Conservation (phyloP, 208 protist genomes). For the Paratrypanosoma confusum region DNA sequence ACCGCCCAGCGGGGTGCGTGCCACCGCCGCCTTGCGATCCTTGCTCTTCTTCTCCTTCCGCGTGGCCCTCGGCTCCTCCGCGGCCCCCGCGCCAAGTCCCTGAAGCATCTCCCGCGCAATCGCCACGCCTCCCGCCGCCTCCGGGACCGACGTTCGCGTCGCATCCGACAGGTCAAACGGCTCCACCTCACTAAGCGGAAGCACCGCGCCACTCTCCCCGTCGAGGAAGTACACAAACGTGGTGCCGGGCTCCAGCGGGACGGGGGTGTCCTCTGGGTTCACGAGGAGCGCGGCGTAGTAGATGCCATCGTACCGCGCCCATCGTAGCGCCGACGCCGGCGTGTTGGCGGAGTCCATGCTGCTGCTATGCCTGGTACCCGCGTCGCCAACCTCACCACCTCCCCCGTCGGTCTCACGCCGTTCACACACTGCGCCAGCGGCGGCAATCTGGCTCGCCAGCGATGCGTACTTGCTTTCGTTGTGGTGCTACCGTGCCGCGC, state of each 20-base stretch:
- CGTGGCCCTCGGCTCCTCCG: no score
- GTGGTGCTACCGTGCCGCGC: no score
- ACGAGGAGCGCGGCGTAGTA: slow-evolving; percentile 60
- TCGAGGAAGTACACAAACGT: slow-evolving; percentile 69
- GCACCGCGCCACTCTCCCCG: slow-evolving; percentile 41
- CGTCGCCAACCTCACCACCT: no score
- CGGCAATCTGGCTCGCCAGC: no score
- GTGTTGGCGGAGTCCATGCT: no score
- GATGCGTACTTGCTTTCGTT: no score
- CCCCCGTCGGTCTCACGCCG: no score
- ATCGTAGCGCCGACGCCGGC: slow-evolving; percentile 45
- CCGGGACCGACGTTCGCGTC: slow-evolving; percentile 32
- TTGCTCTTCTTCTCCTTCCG: no score
- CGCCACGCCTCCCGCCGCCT: slow-evolving; percentile 34
- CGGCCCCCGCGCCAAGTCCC: slow-evolving; percentile 4
- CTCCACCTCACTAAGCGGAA: slow-evolving; percentile 29
- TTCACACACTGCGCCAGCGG: no score
- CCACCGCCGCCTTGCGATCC: no score
- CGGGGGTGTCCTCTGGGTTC: slow-evolving; percentile 24
- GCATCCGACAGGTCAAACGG: slow-evolving; percentile 46
- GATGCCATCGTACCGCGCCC: slow-evolving; percentile 57
- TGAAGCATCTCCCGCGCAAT: slow-evolving; percentile 43
- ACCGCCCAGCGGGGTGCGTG: no score
- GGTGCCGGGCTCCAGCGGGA: slow-evolving; percentile 19
- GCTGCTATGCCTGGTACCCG: no score